Base-by-base conservation (phyloP, 257 asterid genomes). In the Scutellaria barbata region DNA sequence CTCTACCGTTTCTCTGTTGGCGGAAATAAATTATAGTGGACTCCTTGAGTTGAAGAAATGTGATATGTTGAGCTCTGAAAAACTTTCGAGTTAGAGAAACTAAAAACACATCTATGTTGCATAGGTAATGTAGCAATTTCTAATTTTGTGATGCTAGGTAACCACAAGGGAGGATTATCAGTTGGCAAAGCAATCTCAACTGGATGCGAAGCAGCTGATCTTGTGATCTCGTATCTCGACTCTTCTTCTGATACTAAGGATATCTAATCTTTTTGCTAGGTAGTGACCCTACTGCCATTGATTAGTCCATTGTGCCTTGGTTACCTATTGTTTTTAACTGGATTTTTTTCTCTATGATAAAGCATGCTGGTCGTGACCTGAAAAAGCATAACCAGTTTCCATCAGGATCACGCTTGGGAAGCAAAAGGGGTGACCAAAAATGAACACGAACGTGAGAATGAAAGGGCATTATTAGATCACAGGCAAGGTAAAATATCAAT, bases 141-240 rank as follows among this genome's bases (percentile, higher is more conserved):
- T 53, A 47, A 46, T 76, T 17, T 57, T 11, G 16, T n/a, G 54
- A 64, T 78, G 83, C 33, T 74, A 92, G 98, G 98, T 75, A 92
- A 92, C 91, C 95, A 90, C 87, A 92, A 83, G 83, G 92, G 90
- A 55, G 98, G 97, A 75, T 69, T 90, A 72, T 89, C 97, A 40
- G 98, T 93, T 66, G 97, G 98, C 63, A 93, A 87, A 86, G 95
- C 98, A 75, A 78, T 90, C 74, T 82, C 95, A 13, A 85, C 82
- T 16, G 98, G 97, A 50, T 92, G 96, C 78, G 68, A 82, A 60
- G 98, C 96, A 78, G 97, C 97, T 54, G 95, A 90, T 73, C 97
- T 82, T 40, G 96, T 90, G 52, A 89, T 93, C 54, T 89, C 96
- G 6, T 90, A 93, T 77, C 82, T 93, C 58, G 81, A 89, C 51